Base-by-base conservation (phyloP, 768 basidiomycete genomes). In the Lentinula aciculospora region DNA sequence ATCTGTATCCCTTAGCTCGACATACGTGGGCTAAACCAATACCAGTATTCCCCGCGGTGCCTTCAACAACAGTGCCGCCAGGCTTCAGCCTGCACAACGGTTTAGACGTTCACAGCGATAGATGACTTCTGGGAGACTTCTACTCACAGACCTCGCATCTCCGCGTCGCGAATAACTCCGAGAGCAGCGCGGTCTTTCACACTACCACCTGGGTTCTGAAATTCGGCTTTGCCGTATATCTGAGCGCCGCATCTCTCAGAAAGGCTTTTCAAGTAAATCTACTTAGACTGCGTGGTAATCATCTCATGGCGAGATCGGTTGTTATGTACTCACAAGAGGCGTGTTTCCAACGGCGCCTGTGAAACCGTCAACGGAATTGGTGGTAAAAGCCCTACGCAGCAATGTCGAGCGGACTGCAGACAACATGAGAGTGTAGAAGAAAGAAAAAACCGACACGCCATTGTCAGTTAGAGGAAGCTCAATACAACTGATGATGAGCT, bases 121-220 rank as follows among this genome's bases (percentile, higher is more conserved):
- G n/a, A 29, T 25, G 19, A 58, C 7, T 25, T 39, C 37, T 21
- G 39, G 13, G 17, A 17, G 56, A n/a, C n/a, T n/a, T n/a, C 28
- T 29, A 80, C 87, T 69, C 63, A 89, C 93, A 76, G 70, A 61
- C 94, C 95, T 64, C 81, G 80, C 65, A 85, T 78, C 73, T 98
- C 96, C 3, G 96, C 96, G 68, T 94, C 88, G 53, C 76, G 76
- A 48, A 99, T 74, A 53, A 99, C 80, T 29, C 92, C 94, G 15
- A 97, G 80, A 1, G 96, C 97, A 37, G 97, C 97, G 47, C 97
- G 86, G 68, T 99, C 97, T 73, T 99, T 99, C 63, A 99, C 92
- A 61, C 92, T 94, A 39, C 96, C 96, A 4, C 97, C 97, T 0
- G 97, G 97, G 66, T 98, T 98, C 74, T 97, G 94, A 68, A 97